Evolutionary conservation across 2,329 filamentous ascomycete species (phyloP).

Genomic region (Coniochaeta prunicola): DNA sequence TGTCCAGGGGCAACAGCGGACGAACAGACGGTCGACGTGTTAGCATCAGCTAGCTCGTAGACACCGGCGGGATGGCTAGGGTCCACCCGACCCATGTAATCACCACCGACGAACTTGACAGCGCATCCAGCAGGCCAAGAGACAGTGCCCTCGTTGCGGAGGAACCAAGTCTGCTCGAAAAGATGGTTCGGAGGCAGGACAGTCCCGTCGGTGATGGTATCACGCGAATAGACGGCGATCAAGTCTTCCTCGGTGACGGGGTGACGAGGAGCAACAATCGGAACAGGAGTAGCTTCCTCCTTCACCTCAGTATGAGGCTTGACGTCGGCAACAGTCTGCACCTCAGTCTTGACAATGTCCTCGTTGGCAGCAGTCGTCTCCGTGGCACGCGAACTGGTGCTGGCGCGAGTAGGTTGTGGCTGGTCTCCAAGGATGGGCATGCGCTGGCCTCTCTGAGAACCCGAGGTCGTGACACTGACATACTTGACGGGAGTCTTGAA

Average conservation of each 20-base stretch:
- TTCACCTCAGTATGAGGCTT: conserved; percentile 4
- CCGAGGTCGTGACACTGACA: conserved; percentile 78
- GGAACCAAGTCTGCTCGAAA: conserved; percentile 87
- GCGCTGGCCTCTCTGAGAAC: conserved; percentile 62
- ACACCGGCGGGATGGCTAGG: conserved; percentile 72
- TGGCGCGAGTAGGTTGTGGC: conserved; percentile 6
- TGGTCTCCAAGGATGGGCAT: conserved; percentile 70
- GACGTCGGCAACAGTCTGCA: conserved; percentile 64
- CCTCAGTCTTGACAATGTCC: conserved; percentile 33
- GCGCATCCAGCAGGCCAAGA: conserved; percentile 86
- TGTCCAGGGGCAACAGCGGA: conserved; percentile 64
- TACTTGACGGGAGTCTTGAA: conserved; percentile 89
- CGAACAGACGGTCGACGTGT: conserved; percentile 73
- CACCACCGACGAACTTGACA: conserved; percentile 85
- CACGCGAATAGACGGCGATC: conserved; percentile 61
- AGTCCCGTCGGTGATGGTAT: conserved; percentile 74
- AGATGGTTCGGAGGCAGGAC: conserved; percentile 60
- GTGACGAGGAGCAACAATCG: conserved; percentile 8
- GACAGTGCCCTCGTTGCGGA: conserved; percentile 73
- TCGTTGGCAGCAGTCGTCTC: conserved; percentile 25
- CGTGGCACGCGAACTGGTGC: conserved; percentile 39
- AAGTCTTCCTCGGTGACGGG: conserved; percentile 24
- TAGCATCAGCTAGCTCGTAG: conserved; percentile 67
- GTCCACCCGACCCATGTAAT: conserved; percentile 93
- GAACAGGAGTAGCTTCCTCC: conserved; percentile 11